Percentiles rank a stretch among this genome's conserved stretches.
phyloP scores from a whole-genome alignment of 2,329 filamentous ascomycete species.

The Elsinoe arachidis region DNA sequence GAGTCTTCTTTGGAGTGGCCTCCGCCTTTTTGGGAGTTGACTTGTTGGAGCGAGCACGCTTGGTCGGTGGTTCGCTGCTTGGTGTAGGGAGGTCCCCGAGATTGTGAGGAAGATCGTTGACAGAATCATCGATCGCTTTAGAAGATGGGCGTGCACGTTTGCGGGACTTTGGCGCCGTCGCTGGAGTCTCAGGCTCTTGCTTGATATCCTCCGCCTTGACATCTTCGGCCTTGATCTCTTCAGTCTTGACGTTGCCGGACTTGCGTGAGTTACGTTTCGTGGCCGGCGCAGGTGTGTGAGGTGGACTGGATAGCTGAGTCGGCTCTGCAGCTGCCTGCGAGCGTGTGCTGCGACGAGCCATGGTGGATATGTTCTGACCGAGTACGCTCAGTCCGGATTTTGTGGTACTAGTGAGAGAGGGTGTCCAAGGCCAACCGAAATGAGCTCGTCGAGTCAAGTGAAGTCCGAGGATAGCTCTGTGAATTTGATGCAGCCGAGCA shows the following conservation, averaged over 20 bases:
- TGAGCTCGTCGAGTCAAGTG: background rate
- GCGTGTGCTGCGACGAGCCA: conserved; percentile 17
- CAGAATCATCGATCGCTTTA: conserved; percentile 21
- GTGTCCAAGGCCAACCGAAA: background rate
- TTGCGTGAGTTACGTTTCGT: conserved; percentile 23
- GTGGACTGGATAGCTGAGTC: conserved; percentile 36
- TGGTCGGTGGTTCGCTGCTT: conserved; percentile 18
- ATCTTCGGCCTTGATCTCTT: conserved; percentile 20
- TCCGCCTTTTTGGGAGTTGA: conserved; percentile 16
- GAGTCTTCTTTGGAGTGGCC: conserved; percentile 17
- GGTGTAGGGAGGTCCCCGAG: conserved; percentile 35
- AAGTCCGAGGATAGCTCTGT: background rate
- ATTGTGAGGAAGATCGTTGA: conserved; percentile 49
- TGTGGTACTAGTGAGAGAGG: background rate
- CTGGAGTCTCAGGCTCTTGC: conserved; percentile 15
- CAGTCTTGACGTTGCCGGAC: background rate
- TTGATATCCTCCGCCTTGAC: background rate
- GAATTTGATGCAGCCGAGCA: background rate
- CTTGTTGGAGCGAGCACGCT: conserved; percentile 7
- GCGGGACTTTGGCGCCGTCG: conserved; percentile 18
- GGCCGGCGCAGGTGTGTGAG: conserved; percentile 30
- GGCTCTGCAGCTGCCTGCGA: conserved; percentile 20
- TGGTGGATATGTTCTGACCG: background rate
- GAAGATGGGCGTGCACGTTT: conserved; percentile 27
- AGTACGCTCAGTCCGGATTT: background rate